Conservation (phyloP, 2,329 filamentous ascomycete genomes). For the Botrytis elliptica region DNA sequence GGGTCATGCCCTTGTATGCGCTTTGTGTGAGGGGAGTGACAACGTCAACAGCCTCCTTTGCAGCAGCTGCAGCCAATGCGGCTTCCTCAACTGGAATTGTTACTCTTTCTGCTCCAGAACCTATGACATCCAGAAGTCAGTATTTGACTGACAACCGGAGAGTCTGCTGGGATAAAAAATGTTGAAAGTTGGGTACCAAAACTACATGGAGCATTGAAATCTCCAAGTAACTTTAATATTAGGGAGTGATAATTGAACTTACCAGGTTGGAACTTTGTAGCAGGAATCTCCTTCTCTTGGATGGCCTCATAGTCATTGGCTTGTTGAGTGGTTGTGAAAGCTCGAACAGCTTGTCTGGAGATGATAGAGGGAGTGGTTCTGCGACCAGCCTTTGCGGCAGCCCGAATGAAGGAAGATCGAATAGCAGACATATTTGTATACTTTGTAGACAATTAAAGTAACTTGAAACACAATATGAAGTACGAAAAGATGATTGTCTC, state of each 20-base stretch:
- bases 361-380: slow-evolving; percentile 6
- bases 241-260: background rate
- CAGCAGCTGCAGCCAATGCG: slow-evolving; percentile 10
- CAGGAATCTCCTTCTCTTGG: slow-evolving; percentile 35
- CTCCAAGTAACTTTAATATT: background rate
- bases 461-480: background rate
- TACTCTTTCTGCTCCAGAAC: slow-evolving; percentile 25
- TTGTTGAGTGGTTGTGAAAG: slow-evolving; percentile 29
- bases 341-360: slow-evolving; percentile 28
- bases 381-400: slow-evolving; percentile 14
- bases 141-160: slow-evolving; percentile 1
- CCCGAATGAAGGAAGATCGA: slow-evolving; percentile 15
- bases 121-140: slow-evolving; percentile 4
- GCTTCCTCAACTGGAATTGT: slow-evolving; percentile 34
- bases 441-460: background rate
- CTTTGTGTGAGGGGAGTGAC: slow-evolving; percentile 51
- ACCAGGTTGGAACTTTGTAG: slow-evolving; percentile 17
- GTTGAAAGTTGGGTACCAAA: background rate
- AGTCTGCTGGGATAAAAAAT: background rate
- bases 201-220: background rate
- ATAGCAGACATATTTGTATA: slow-evolving; percentile 16
- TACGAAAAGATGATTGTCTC: background rate
- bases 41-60: slow-evolving; percentile 22
- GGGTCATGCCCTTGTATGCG: slow-evolving; percentile 56
- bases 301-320: slow-evolving; percentile 33